Evolutionary conservation across 108 stramenopile genomes (phyloP).

Genomic region (Fragilariopsis cylindrus): DNA sequence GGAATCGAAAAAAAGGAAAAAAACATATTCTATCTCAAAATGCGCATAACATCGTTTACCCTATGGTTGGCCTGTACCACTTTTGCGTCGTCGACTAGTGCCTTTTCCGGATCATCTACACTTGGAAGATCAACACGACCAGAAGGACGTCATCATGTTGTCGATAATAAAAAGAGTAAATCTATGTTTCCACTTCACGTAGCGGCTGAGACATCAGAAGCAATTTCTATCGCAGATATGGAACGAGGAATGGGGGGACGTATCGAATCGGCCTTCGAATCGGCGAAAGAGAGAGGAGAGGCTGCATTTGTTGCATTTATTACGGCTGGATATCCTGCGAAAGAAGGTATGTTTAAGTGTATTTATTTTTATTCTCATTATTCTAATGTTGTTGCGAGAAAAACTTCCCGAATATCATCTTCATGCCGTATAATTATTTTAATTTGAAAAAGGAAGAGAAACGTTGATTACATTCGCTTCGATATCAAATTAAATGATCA

Average conservation of each 20-base stretch:
- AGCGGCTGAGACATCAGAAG: slow-evolving; percentile 4
- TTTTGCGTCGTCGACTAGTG: slow-evolving; percentile 15
- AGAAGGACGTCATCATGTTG: not conserved
- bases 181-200: not conserved
- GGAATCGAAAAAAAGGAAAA: too few species aligned
- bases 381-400: too few species aligned
- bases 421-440: too few species aligned
- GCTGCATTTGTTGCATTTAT: slow-evolving; percentile 90
- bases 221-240: slow-evolving; percentile 47
- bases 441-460: too few species aligned
- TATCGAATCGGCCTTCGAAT: slow-evolving; percentile 82
- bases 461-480: too few species aligned
- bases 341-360: slow-evolving; percentile 56
- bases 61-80: slow-evolving; percentile 3
- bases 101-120: slow-evolving; percentile 6
- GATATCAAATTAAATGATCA: not conserved
- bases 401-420: too few species aligned
- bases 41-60: slow-evolving; percentile 20
- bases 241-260: slow-evolving; percentile 73
- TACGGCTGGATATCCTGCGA: slow-evolving; percentile 83
- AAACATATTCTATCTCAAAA: not conserved
- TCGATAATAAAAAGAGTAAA: not conserved
- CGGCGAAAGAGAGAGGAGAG: slow-evolving; percentile 74
- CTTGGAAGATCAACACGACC: not conserved
- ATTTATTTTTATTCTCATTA: too few species aligned